These are phyloP conservation scores for Epichloe hybrida DNA, from an alignment of 2,329 filamentous ascomycete species.

Conservation along the genomic window DNA sequence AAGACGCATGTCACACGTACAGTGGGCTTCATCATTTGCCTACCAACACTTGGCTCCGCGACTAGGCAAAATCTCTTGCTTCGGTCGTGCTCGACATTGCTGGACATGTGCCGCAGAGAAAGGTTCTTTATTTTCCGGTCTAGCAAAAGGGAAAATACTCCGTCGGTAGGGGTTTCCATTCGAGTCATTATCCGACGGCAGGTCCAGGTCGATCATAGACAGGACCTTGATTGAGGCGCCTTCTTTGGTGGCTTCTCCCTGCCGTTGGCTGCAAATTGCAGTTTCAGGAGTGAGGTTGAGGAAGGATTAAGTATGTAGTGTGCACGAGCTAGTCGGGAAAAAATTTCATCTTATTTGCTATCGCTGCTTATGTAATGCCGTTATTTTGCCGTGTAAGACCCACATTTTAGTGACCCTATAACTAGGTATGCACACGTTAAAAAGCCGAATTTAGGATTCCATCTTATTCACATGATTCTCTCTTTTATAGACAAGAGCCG, in stretches of 20 bases:
- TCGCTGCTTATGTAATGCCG: slow-evolving; percentile 1
- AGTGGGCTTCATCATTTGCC: too few relatives aligned
- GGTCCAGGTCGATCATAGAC: background rate
- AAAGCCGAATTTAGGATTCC: too few relatives aligned
- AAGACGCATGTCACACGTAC: background rate
- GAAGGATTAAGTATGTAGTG: background rate
- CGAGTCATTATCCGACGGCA: background rate
- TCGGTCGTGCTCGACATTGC: background rate
- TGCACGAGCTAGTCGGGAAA: background rate
- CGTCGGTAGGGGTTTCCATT: background rate
- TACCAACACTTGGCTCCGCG: background rate
- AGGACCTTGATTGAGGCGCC: background rate
- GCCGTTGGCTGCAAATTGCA: background rate
- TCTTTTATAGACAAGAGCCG: too few relatives aligned
- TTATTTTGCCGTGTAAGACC: background rate
- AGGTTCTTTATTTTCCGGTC: too few relatives aligned
- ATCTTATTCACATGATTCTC: too few relatives aligned
- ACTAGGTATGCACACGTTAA: too few relatives aligned
- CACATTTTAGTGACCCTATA: background rate
- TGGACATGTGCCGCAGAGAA: background rate
- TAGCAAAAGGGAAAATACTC: background rate
- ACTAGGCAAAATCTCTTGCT: background rate
- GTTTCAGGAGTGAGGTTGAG: background rate
- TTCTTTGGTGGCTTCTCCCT: background rate
- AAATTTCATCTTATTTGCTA: background rate